A percentile compares a stretch with the other conserved stretches of the same genome.
These are phyloP conservation scores for Rhizopus microsporus DNA, from an alignment of 371 early-diverging fungal genomes.

Conservation along the genomic window DNA sequence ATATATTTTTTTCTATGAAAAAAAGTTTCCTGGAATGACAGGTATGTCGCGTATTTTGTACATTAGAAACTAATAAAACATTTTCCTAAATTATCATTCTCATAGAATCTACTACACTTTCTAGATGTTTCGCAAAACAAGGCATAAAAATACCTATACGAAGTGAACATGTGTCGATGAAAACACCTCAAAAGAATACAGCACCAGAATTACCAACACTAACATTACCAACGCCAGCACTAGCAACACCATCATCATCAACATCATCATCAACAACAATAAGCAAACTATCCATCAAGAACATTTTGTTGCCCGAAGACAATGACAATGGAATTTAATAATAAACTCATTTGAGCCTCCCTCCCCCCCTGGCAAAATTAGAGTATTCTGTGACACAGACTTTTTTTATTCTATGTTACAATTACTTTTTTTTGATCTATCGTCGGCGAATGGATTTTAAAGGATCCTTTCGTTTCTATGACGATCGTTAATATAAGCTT, in stretches of 20 bases:
- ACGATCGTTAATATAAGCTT: too few species aligned
- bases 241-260: not conserved
- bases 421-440: slow-evolving; percentile 5
- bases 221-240: slow-evolving; percentile 4
- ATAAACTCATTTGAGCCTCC: not conserved
- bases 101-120: slow-evolving; percentile 62
- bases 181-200: not conserved
- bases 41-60: slow-evolving; percentile 27
- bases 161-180: slow-evolving; percentile 9
- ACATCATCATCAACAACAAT: not conserved
- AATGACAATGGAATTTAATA: slow-evolving; percentile 2
- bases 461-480: slow-evolving; percentile 60
- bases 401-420: slow-evolving; percentile 4
- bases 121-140: slow-evolving; percentile 66
- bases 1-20: not conserved
- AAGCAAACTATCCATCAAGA: not conserved
- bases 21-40: slow-evolving; percentile 62
- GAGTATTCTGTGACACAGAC: not conserved
- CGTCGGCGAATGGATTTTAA: slow-evolving; percentile 50
- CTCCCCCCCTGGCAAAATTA: not conserved
- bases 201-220: not conserved
- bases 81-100: not conserved
- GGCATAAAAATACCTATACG: slow-evolving; percentile 69
- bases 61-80: not conserved
- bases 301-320: not conserved